Evolutionary conservation across 2,329 filamentous ascomycete species (phyloP), one percentile per base, ranked within the genome.

Genomic region (Stagonosporopsis rhizophila): DNA sequence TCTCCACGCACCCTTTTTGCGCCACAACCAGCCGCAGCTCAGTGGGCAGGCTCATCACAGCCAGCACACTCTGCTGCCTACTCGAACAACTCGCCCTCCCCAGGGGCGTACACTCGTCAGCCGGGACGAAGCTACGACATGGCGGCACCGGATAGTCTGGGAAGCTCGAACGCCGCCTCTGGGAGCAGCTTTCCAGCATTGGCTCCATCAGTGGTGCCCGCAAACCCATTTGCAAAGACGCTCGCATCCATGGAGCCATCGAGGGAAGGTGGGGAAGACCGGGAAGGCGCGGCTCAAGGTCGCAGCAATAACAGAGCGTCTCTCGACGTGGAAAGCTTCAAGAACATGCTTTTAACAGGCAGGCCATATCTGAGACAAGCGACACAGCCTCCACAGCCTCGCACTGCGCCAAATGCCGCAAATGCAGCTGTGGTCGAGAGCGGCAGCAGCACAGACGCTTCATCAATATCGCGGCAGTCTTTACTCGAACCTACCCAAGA

Each of bases 291-390:
- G 48, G 41, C 59, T n/a, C 38, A 52, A 58, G 60, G 65, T 62
- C 66, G 30, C 30, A 32, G 14, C 30, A 32, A 61, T 53, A 60
- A 65, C 44, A 77, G 72, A 69, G 73, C 72, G 34, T 82, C 85
- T 0, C 76, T 94, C 60, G 89, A 95, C 69, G 91, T 94, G 1
- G 87, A 91, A 69, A 87, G 90, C 7, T 95, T 95, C 77, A 88
- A 87, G 69, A 83, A 88, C 56, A 77, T 95, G 58, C 81, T 95
- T 44, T 81, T 95, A 78, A 95, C 90, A 0, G 91, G 91, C 19
- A 85, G 87, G 66, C 72, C 84, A 32, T 82, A 71, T 58, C 75
- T 69, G 59, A 64, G 68, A 28, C 58, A 51, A 53, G 61, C 70
- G 59, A 64, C 60, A 40, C 66, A 67, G 48, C 51, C 72, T 39